phyloP scores from a whole-genome alignment of 257 asterid species.

The Solanum dulcamara region DNA sequence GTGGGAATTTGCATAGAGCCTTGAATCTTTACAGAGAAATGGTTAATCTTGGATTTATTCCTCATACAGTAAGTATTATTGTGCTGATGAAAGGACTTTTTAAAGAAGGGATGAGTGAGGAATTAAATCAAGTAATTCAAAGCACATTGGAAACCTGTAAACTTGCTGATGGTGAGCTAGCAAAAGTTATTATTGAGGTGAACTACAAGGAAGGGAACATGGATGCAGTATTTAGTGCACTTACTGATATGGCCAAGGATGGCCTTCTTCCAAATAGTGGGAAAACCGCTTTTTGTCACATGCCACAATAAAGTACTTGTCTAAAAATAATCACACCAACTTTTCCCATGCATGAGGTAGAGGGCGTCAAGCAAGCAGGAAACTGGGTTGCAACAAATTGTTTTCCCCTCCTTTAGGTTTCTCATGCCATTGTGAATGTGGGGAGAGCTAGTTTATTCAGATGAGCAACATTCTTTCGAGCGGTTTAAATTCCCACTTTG shows the following conservation, averaged over 20 bases:
- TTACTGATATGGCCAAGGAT: conserved; percentile 68
- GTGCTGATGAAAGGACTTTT: conserved; percentile 55
- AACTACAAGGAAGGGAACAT: conserved; percentile 74
- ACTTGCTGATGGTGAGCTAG: conserved; percentile 54
- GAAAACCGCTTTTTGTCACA: conserved; percentile 9
- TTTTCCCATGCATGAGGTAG: not conserved
- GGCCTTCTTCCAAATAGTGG: conserved; percentile 76
- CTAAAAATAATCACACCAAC: not conserved
- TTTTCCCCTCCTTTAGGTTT: not conserved
- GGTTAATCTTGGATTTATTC: conserved; percentile 37
- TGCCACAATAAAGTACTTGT: not conserved
- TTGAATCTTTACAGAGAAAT: conserved; percentile 48
- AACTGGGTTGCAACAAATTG: not conserved
- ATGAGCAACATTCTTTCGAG: not conserved
- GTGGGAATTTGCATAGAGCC: conserved; percentile 47
- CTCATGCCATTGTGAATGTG: not conserved
- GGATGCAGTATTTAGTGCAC: conserved; percentile 54
- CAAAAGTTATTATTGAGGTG: conserved; percentile 55
- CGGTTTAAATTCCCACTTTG: not conserved
- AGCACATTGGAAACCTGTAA: conserved; percentile 51
- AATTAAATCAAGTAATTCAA: conserved; percentile 32
- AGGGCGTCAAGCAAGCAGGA: not conserved
- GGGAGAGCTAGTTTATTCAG: not conserved
- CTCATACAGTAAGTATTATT: conserved; percentile 61
- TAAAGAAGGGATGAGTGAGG: conserved; percentile 45